Evolutionary conservation across 164 flowering plant genomes (phyloP), one percentile per base, ranked within the genome.

Genomic region (Nymphaea thermarum): DNA sequence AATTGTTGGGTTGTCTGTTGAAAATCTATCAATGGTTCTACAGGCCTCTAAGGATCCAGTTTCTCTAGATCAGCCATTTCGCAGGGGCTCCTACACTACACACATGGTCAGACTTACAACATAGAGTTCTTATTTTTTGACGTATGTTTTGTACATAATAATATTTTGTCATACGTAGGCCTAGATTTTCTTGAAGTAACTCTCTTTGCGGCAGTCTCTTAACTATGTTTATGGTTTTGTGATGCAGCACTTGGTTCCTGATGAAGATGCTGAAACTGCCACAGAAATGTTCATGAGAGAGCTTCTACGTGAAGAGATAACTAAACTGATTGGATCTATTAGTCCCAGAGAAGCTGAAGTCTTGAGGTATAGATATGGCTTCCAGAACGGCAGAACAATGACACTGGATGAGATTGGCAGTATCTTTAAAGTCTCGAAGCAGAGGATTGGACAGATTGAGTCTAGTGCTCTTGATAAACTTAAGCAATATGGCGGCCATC

Each of bases 401-500:
- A 62, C 64, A 62, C 42, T 62, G 64, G 64, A 17, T 62, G 64
- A 62, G 64, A 62, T 62, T 62, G 64, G 64, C 10, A 41, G 11
- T 17, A 62, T 62, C 12, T 62, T 62, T 41, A 62, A 62, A 62
- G 64, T 62, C 3, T 17, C 64, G 3, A 62, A 62, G n/a, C 64
- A 62, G 64, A 62, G 64, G 64, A 62, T 62, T 8, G 64, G 64
- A 17, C 64, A 62, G 64, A 62, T 62, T 62, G 64, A 62, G n/a
- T 17, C 25, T 17, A 8, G 64, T 6, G 64, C 64, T 10, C 64
- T 11, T 17, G n/a, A 41, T 61, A 62, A 62, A 14, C 64, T 62
- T 62, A 4, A 17, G 42, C 64, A 62, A 41, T 41, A 10, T 6
- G 42, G n/a, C 8, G 42, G 36, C 64, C 42, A 4, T 12, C 3